Evolutionary conservation across 2,329 filamentous ascomycete genomes (phyloP).

Genomic region (Paecilomyces fulvus): DNA sequence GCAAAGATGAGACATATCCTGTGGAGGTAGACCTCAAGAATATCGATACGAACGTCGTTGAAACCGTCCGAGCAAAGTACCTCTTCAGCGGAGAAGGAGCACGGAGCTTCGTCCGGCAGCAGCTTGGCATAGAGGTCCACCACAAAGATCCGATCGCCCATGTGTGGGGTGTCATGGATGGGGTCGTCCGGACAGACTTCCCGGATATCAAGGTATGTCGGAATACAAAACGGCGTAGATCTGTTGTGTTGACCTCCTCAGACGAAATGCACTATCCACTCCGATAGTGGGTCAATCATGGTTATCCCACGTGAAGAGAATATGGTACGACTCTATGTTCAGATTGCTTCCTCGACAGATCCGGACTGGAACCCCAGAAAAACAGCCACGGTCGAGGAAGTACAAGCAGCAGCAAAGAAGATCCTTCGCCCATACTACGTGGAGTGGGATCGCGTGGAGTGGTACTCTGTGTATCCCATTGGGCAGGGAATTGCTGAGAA

Average conservation of each 20-base stretch:
- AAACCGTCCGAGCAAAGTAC: conserved; percentile 58
- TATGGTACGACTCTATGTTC: conserved; percentile 44
- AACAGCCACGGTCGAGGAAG: conserved; percentile 50
- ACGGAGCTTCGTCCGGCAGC: conserved; percentile 51
- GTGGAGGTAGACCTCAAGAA: conserved; percentile 71
- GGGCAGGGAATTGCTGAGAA: conserved; percentile 58
- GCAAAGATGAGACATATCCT: conserved; percentile 60
- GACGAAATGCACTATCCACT: conserved; percentile 62
- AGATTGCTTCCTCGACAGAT: conserved; percentile 55
- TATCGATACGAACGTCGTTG: conserved; percentile 60
- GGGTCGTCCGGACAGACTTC: conserved; percentile 55
- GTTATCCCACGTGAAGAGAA: conserved; percentile 47
- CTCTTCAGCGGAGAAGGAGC: conserved; percentile 57
- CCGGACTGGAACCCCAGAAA: conserved; percentile 54
- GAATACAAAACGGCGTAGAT: background rate
- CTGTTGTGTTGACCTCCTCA: conserved; percentile 12
- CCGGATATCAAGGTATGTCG: conserved; percentile 50
- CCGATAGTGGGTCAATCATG: conserved; percentile 56
- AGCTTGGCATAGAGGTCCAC: conserved; percentile 57
- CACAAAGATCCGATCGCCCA: conserved; percentile 57
- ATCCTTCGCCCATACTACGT: conserved; percentile 54
- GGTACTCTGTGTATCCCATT: conserved; percentile 59
- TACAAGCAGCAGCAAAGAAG: conserved; percentile 49
- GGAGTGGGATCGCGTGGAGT: conserved; percentile 57
- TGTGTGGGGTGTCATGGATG: conserved; percentile 61